Evolutionary conservation across 139 green algal species (phyloP), one percentile per base, ranked within the genome.

Genomic region (Tetraselmis striata): DNA sequence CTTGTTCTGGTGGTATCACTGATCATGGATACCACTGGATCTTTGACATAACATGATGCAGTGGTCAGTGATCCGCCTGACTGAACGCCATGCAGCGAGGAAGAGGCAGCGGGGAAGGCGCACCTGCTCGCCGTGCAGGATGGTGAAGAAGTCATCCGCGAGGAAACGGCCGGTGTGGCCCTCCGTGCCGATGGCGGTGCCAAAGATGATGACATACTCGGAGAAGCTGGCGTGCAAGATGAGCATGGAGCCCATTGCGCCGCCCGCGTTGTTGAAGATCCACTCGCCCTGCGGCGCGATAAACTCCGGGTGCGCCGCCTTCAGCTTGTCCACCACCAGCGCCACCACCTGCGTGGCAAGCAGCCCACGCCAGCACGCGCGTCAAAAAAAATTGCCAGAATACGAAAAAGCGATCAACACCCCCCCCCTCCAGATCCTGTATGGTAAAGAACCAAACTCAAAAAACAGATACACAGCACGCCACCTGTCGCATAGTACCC

Each of bases 181-280:
- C 77, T 80, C 77, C 28, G 77, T 80, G 28, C 77, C 77, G 29
- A 80, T 80, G 2, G 77, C 29, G 5, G 77, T 59, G 77, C 77
- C 77, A 32, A 80, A 80, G 77, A 80, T 80, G 77, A 80, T 80
- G 23, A 80, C 77, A 32, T 80, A 80, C 77, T 80, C 77, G 18
- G 77, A 80, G 27, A 80, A 32, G 29, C 23, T 45, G 29, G 77
- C 77, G 29, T 80, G 77, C 77, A 80, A n/a, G 77, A 80, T 32
- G 29, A 80, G 29, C 77, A 80, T 80, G 29, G 28, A 25, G 28
- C 77, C 77, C 77, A 80, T 80, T 2, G 77, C 77, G 23, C 77
- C 77, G 28, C 77, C 77, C 2, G 77, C 77, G 77, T 80, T 80
- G 29, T 80, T 80, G 29, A 80, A 80, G 2, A 80, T 31, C 77